These are phyloP conservation scores for Spathaspora passalidarum DNA, from an alignment of 805 yeast species.

Conservation along the genomic window DNA sequence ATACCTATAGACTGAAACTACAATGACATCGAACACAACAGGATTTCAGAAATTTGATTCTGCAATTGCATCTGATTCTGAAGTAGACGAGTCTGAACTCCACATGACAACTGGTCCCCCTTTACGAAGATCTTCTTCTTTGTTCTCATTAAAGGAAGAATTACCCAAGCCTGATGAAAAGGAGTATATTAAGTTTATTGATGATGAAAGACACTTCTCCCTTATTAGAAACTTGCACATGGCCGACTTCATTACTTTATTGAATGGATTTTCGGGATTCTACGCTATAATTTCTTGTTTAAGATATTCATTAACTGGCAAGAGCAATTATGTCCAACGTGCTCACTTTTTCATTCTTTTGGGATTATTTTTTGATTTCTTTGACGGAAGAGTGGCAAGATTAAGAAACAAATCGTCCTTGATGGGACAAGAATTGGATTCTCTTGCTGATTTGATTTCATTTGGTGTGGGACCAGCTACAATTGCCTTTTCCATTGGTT, in stretches of 20 bases:
- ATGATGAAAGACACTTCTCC: conserved; percentile 82
- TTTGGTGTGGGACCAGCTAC: conserved; percentile 96
- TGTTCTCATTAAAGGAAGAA: conserved; percentile 49
- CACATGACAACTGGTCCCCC: conserved; percentile 21
- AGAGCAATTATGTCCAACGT: conserved; percentile 71
- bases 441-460: conserved; percentile 90
- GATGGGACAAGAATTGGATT: conserved; percentile 97
- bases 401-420: conserved; percentile 86
- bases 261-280: conserved; percentile 93
- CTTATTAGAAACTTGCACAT: conserved; percentile 84
- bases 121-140: conserved; percentile 51
- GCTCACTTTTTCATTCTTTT: conserved; percentile 87
- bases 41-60: conserved; percentile 12
- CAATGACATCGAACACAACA: neutral
- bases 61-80: conserved; percentile 37
- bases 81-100: conserved; percentile 23
- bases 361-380: conserved; percentile 92
- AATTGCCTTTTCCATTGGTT: conserved; percentile 87
- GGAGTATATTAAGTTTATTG: conserved; percentile 76
- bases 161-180: conserved; percentile 74
- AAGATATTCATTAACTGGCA: conserved; percentile 70
- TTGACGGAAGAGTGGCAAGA: conserved; percentile 96
- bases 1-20: neutral
- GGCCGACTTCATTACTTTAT: conserved; percentile 93
- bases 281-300: conserved; percentile 84